Evolutionary conservation across 352 stramenopile genomes (phyloP), one percentile per base, ranked within the genome.

Genomic region (Hyaloperonospora brassicae): DNA sequence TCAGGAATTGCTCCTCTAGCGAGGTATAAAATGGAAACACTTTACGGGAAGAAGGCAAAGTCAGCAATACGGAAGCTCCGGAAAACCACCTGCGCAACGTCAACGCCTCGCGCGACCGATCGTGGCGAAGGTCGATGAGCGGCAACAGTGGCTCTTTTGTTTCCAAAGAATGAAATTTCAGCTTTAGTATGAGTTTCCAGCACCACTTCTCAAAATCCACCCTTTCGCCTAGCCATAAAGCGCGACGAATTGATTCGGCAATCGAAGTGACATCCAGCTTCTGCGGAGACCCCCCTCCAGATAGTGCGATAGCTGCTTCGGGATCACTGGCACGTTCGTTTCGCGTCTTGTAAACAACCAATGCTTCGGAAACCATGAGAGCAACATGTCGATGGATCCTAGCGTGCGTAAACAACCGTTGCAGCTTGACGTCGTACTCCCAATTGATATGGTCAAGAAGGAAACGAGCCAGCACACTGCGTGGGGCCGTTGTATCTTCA

Each of bases 151-250:
- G 81, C 27, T 86, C 63, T 23, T 88, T 76, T 0, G 73, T 79
- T 21, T 67, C 68, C 1, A 76, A 76, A 8, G 79, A 88, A 54
- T 94, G 89, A 63, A 94, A 92, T 13, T 76, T 72, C 38, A 94
- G 66, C 55, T 88, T 90, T 1, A 92, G 70, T 58, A 94, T 86
- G 1, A 91, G 44, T 50, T 76, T 83, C 84, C 84, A 94, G 57
- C 81, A 91, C 84, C 84, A 94, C 10, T 79, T 72, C 22, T 85
- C 69, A 45, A 94, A 92, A 57, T 94, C 78, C 9, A 94, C 70
- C 2, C 64, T 73, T 40, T 73, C 62, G 30, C 76, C 72, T 8
- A 88, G 54, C 59, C 81, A 87, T 23, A 91, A 69, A 0, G 78
- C 79, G 4, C 79, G 79, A 6, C 75, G 73, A 62, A 91, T 84